phyloP scores from a whole-genome alignment of 2,329 filamentous ascomycete genomes.

The Alternaria longipes region DNA sequence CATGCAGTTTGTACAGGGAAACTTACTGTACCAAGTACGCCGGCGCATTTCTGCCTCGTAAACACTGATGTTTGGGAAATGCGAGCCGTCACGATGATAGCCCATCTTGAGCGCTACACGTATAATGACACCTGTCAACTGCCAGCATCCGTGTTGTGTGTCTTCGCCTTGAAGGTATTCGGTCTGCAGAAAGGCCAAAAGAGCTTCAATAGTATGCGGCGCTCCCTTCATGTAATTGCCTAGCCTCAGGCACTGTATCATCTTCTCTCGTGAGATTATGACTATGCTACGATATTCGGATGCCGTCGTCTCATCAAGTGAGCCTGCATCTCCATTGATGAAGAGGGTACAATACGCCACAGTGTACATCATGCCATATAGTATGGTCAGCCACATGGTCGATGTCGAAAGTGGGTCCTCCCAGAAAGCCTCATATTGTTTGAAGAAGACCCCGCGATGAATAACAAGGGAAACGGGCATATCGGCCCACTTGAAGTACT shows the following conservation, averaged over 20 bases:
- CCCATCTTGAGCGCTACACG: constrained; percentile 3
- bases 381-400: constrained; percentile 1
- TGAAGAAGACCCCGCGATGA: not conserved
- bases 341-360: not conserved
- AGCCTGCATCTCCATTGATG: not conserved
- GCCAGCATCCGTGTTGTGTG: not conserved
- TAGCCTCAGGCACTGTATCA: not conserved
- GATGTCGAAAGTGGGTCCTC: not conserved
- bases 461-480: constrained; percentile 1
- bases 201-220: not conserved
- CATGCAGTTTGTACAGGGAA: too few species aligned
- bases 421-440: constrained; percentile 2
- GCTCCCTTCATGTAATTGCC: constrained; percentile 1
- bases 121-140: not conserved
- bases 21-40: not conserved
- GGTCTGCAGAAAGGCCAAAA: not conserved
- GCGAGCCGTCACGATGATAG: constrained; percentile 1
- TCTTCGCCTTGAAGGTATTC: constrained; percentile 2
- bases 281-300: not conserved
- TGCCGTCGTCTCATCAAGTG: not conserved
- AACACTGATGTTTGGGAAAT: not conserved
- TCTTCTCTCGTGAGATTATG: constrained; percentile 4
- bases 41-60: constrained; percentile 1
- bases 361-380: constrained; percentile 1
- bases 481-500: constrained; percentile 1